Base-by-base conservation (phyloP, 208 protist species). In the Wallacemonas sp. region DNA sequence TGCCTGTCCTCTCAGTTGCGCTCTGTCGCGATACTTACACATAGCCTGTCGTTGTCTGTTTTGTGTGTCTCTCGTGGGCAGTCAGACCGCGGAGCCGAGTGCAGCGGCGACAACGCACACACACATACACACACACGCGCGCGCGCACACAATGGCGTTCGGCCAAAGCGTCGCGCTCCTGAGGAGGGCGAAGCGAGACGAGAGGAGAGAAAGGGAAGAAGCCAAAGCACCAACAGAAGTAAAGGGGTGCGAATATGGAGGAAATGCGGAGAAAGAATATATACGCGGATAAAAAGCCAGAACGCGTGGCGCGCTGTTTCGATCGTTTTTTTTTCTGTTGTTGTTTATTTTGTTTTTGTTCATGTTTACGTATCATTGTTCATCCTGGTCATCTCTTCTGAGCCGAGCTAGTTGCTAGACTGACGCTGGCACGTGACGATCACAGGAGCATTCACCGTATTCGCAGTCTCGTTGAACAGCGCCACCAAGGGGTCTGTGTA, bases 391-490 rank as follows among this genome's bases (percentile, higher is more conserved):
- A 53, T 28, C 19, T 19, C 11, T 0, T 31, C 38, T n/a, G 17
- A 17, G 26, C 27, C 9, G 15, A 67, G n/a, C n/a, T 31, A 68
- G 11, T 33, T n/a, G 2, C n/a, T 21, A 53, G 5, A 30, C 21
- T 26, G 21, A 6, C 66, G 66, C 5, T 58, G n/a, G 46, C 56
- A 71, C 6, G 58, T 70, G 31, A 77, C 2, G 42, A 77, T 47
- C 34, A 54, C 65, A 6, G 70, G 70, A n/a, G 70, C 65, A 46
- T 77, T 77, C 46, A 54, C 46, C 0, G 22, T 30, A 8, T 6
- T 15, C 9, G 22, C 22, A 31, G 26, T 54, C 6, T 26, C 24
- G 22, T 54, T 54, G 22, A 54, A 54, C 21, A 54, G 2, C 46
- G 22, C 9, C 8, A 30, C n/a, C 3, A 54, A 26, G 3, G 46